Percentiles rank a stretch among this genome's conserved stretches.
Conservation (phyloP, 768 basidiomycete species). For the Russula ochroleuca region DNA sequence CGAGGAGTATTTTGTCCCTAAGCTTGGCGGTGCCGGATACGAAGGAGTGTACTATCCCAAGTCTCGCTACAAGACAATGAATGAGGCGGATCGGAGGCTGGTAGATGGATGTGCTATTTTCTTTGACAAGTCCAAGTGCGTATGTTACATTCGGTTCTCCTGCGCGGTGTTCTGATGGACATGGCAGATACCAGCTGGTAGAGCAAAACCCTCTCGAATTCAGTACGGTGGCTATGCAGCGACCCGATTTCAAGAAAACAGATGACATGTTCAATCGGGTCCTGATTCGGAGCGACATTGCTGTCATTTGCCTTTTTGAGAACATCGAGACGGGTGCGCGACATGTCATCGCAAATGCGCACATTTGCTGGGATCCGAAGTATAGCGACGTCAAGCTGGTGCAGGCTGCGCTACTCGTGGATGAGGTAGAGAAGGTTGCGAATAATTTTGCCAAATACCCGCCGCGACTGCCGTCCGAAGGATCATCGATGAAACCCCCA, state of each 20-base stretch:
- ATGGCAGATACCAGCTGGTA: slow-evolving; percentile 77
- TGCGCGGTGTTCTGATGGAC: not conserved
- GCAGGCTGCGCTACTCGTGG: slow-evolving; percentile 86
- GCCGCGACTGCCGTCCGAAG: slow-evolving; percentile 45
- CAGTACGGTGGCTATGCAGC: slow-evolving; percentile 86
- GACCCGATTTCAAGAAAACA: slow-evolving; percentile 92
- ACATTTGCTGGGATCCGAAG: slow-evolving; percentile 89
- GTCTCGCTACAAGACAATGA: slow-evolving; percentile 91
- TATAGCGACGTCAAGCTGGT: slow-evolving; percentile 97
- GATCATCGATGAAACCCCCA: slow-evolving; percentile 46
- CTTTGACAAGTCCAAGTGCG: slow-evolving; percentile 84
- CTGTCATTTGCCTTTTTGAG: slow-evolving; percentile 82
- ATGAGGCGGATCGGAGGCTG: slow-evolving; percentile 71
- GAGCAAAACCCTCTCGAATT: slow-evolving; percentile 95
- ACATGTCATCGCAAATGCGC: slow-evolving; percentile 83
- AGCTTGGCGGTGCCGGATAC: slow-evolving; percentile 71
- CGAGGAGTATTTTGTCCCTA: slow-evolving; percentile 82
- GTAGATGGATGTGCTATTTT: slow-evolving; percentile 98
- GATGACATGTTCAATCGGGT: slow-evolving; percentile 99
- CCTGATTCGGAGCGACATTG: slow-evolving; percentile 90
- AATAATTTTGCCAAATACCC: slow-evolving; percentile 82
- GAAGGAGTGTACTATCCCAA: slow-evolving; percentile 91
- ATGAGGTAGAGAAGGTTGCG: slow-evolving; percentile 89
- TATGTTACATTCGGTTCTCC: slow-evolving; percentile 26
- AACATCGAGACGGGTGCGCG: slow-evolving; percentile 82